phyloP scores from a whole-genome alignment of 345 rosid species.

The Fremontodendron californicum region DNA sequence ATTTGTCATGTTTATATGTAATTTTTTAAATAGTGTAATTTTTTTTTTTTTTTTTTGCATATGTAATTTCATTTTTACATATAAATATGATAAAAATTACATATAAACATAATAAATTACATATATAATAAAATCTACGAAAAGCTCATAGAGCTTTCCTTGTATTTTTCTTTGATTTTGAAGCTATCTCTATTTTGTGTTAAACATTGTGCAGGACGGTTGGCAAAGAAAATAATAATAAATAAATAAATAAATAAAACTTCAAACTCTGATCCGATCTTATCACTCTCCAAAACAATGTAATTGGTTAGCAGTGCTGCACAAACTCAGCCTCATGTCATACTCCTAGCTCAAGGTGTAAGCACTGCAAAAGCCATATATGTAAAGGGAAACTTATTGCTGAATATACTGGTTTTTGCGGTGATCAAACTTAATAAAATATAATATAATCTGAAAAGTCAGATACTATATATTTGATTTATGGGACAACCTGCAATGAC shows the following conservation, averaged over 20 bases:
- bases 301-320: neutral
- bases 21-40: too few species aligned
- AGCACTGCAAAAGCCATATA: constrained; percentile 8
- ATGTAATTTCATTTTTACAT: too few species aligned
- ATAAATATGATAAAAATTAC: too few species aligned
- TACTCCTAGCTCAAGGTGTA: neutral
- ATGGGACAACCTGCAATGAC: neutral
- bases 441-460: neutral
- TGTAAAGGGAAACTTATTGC: constrained; percentile 7
- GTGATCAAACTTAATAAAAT: neutral
- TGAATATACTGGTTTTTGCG: constrained; percentile 12
- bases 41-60: too few species aligned
- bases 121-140: too few species aligned
- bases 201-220: neutral
- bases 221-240: constrained; percentile 25
- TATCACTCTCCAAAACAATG: neutral
- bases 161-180: too few species aligned
- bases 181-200: neutral
- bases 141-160: too few species aligned
- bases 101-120: too few species aligned
- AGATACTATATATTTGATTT: neutral
- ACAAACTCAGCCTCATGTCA: neutral
- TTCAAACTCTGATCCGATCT: neutral
- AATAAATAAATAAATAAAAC: too few species aligned
- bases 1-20: too few species aligned